A percentile compares a stretch with the other conserved stretches of the same genome.
These are phyloP conservation scores for Rasamsonia emersonii DNA, from an alignment of 2,329 filamentous ascomycete genomes.

Conservation along the genomic window DNA sequence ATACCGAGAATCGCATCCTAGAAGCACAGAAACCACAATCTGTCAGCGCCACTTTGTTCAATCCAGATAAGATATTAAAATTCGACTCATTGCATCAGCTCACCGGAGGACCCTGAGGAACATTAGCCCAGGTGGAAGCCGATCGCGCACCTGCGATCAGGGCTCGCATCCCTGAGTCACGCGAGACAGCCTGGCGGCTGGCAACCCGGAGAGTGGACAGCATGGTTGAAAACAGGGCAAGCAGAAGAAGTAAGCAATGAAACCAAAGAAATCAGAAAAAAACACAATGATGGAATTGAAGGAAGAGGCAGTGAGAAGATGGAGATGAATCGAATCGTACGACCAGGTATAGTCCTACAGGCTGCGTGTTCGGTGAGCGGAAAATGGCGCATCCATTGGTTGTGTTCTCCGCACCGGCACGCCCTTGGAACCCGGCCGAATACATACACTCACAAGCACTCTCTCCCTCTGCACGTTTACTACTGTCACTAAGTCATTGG, in stretches of 20 bases:
- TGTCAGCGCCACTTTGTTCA: slow-evolving; percentile 8
- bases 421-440: too few relatives aligned
- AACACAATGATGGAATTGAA: not conserved
- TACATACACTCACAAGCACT: too few relatives aligned
- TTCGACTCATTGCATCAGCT: too few relatives aligned
- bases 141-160: slow-evolving; percentile 44
- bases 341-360: too few relatives aligned
- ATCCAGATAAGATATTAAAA: too few relatives aligned
- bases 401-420: too few relatives aligned
- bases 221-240: slow-evolving; percentile 23
- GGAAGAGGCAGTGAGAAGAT: not conserved
- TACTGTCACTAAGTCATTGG: too few relatives aligned
- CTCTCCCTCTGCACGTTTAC: too few relatives aligned
- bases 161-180: slow-evolving; percentile 30
- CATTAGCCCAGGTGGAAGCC: slow-evolving; percentile 80
- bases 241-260: slow-evolving; percentile 1
- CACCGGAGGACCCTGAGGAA: slow-evolving; percentile 91
- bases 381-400: too few relatives aligned
- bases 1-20: slow-evolving; percentile 48
- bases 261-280: slow-evolving; percentile 1
- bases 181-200: slow-evolving; percentile 32
- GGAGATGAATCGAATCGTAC: too few relatives aligned
- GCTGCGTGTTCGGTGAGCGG: too few relatives aligned
- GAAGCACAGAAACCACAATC: slow-evolving; percentile 1
- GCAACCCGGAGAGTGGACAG: slow-evolving; percentile 39